Evolutionary conservation across 768 basidiomycete species (phyloP).

Genomic region (Xerocomellus chrysenteron): DNA sequence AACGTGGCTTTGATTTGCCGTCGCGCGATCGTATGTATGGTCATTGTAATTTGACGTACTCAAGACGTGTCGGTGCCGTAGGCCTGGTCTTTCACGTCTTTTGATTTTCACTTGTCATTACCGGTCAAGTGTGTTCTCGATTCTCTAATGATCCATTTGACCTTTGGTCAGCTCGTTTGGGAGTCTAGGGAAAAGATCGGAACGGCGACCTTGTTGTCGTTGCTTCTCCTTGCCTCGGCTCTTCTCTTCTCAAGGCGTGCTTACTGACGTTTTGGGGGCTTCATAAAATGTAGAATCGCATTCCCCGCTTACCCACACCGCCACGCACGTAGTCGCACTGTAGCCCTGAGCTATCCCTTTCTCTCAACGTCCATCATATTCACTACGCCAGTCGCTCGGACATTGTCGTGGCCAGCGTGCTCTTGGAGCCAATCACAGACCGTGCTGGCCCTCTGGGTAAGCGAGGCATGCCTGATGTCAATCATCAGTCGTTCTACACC

Average conservation of each 20-base stretch:
- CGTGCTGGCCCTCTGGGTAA: neutral
- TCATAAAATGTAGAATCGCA: slow-evolving; percentile 1
- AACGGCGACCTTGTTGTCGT: slow-evolving; percentile 15
- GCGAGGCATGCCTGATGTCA: slow-evolving; percentile 3
- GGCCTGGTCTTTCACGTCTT: slow-evolving; percentile 10
- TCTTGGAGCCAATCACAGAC: slow-evolving; percentile 16
- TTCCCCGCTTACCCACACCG: slow-evolving; percentile 11
- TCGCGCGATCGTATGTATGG: slow-evolving; percentile 6
- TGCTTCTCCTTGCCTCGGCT: slow-evolving; percentile 6
- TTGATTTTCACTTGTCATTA: slow-evolving; percentile 27
- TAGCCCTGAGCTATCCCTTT: slow-evolving; percentile 9
- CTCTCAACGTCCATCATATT: neutral
- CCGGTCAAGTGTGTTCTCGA: slow-evolving; percentile 6
- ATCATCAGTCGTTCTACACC: neutral
- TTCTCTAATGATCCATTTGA: slow-evolving; percentile 9
- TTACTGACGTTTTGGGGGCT: slow-evolving; percentile 14
- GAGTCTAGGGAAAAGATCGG: slow-evolving; percentile 6
- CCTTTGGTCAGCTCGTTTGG: neutral
- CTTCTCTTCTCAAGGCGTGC: slow-evolving; percentile 6
- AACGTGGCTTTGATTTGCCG: slow-evolving; percentile 23
- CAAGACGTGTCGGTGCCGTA: slow-evolving; percentile 27
- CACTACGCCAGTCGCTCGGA: slow-evolving; percentile 3
- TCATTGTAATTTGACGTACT: slow-evolving; percentile 27
- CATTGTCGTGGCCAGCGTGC: slow-evolving; percentile 8
- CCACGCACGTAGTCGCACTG: slow-evolving; percentile 3